These are phyloP conservation scores for Rhododendron ferrugineum DNA, from an alignment of 148 eudicot species.

Conservation along the genomic window DNA sequence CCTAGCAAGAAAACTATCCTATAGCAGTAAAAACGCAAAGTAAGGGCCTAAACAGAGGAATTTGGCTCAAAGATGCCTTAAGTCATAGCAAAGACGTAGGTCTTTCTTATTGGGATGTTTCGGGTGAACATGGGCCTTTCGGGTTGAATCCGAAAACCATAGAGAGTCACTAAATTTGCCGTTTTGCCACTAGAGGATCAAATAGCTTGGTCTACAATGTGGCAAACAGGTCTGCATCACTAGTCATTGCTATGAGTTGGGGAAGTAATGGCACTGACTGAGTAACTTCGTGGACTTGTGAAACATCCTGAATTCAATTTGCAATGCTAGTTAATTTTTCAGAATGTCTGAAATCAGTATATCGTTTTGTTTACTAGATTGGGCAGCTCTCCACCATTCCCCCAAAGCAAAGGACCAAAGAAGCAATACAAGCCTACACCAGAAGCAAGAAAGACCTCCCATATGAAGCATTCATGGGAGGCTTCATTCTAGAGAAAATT, in stretches of 20 bases:
- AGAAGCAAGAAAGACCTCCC: conserved; percentile 52
- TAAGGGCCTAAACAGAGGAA: background rate
- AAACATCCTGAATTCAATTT: background rate
- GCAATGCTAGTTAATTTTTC: background rate
- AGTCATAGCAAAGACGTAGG: background rate
- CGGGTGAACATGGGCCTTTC: background rate
- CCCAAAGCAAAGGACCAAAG: conserved; percentile 70
- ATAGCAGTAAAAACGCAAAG: background rate
- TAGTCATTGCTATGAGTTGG: background rate
- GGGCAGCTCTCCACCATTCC: conserved; percentile 94
- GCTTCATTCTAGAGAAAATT: conserved; percentile 77
- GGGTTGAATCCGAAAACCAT: background rate
- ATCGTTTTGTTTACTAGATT: conserved; percentile 33
- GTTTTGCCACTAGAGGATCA: background rate
- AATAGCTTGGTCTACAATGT: background rate
- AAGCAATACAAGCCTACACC: conserved; percentile 59
- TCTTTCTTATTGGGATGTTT: background rate
- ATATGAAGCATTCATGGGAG: conserved; percentile 71
- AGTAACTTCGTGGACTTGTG: background rate
- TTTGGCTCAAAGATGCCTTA: background rate
- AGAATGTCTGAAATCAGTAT: background rate
- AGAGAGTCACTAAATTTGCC: background rate
- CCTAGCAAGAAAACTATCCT: background rate
- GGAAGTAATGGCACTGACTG: background rate
- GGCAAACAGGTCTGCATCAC: background rate